Conservation (phyloP, 257 asterid species). For the Solanum microdontum region DNA sequence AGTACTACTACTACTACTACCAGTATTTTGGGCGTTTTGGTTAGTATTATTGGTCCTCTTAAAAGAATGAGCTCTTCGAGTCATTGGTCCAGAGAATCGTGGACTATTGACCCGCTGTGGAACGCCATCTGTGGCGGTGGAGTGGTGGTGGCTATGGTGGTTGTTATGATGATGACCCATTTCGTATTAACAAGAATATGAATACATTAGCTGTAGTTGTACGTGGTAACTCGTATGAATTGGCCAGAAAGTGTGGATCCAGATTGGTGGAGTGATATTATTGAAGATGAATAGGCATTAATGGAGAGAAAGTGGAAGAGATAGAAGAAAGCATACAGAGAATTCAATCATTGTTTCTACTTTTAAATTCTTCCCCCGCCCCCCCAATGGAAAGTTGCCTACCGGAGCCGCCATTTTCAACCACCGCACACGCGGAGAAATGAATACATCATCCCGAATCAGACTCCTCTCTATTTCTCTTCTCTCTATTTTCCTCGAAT, state of each 20-base stretch:
- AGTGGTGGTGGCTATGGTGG: slow-evolving; percentile 42
- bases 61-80: slow-evolving; percentile 77
- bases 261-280: background rate
- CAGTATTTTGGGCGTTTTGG: slow-evolving; percentile 20
- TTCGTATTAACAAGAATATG: background rate
- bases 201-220: background rate
- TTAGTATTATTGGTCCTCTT: slow-evolving; percentile 34
- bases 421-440: background rate
- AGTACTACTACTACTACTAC: background rate
- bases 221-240: background rate
- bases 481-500: too few relatives aligned
- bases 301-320: background rate
- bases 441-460: too few relatives aligned
- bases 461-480: too few relatives aligned
- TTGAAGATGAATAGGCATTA: slow-evolving; percentile 1
- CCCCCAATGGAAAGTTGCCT: background rate
- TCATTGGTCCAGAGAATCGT: slow-evolving; percentile 82
- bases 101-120: slow-evolving; percentile 93
- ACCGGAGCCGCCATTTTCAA: slow-evolving; percentile 3
- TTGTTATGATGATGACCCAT: slow-evolving; percentile 82
- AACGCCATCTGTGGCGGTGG: slow-evolving; percentile 45
- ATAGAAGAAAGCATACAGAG: background rate
- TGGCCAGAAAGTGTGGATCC: background rate
- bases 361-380: background rate
- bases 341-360: background rate